Evolutionary conservation across 208 protist genomes (phyloP), one percentile per base, ranked within the genome.

Genomic region (Acanthamoeba divionensis): DNA sequence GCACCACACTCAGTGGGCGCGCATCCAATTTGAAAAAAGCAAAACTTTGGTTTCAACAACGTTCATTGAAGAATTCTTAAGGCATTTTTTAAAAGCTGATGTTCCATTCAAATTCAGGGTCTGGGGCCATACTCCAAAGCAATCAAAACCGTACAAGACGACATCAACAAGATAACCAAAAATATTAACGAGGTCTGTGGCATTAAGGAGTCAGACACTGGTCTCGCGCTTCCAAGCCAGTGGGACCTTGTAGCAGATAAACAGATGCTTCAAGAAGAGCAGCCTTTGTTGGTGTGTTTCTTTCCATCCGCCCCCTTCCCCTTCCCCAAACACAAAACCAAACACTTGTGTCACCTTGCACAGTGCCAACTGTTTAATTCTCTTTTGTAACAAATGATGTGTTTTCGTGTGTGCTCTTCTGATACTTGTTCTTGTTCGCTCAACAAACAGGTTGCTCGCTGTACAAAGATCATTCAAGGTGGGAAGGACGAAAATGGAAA

Each of bases 161-260:
- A 98, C 87, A 96, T 99, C 45, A 98, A 98, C 85, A 97, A 95
- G 60, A 97, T 98, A 65, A 95, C 95, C 79, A 98, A 99, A 90
- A 77, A 89, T 41, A 96, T 99, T 21, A 99, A 98, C 91, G 98
- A 98, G 90, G 90, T 99, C 48, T 95, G 95, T 0, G 93, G 94
- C 93, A 97, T 99, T 88, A 99, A 99, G 94, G 99, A 99, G 91
- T 98, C 97, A 69, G 99, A 99, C 95, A 99, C 99, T 77, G 99
- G 99, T 60, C 97, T 99, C 18, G 97, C 98, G 1, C 98, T 98
- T 65, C 98, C 98, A 24, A 97, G 96, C 69, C 94, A 98, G 91
- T 99, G 99, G 99, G 99, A 99, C 94, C 95, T 99, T 9, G 97
- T 98, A 82, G 97, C 94, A 47, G 99, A 99, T 92, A 98, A 97